Evolutionary conservation across 2,329 filamentous ascomycete genomes (phyloP).

Genomic region (Aquanectria penicillioides): DNA sequence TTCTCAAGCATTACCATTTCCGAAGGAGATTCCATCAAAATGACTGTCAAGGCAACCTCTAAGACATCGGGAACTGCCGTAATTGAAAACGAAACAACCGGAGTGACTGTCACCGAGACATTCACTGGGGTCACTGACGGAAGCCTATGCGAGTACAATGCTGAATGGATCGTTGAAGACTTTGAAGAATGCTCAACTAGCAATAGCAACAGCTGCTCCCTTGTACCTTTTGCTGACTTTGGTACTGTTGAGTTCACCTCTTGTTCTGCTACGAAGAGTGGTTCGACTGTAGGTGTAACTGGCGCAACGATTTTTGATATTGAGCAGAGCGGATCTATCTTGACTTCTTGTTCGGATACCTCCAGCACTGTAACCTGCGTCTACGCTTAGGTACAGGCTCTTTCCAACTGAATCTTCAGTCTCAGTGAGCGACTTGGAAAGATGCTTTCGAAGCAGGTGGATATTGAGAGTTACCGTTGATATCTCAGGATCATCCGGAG

Average conservation of each 20-base stretch:
- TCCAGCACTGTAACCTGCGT: neutral
- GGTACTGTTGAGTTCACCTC: slow-evolving; percentile 8
- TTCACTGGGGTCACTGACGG: slow-evolving; percentile 6
- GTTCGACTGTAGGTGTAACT: slow-evolving; percentile 5
- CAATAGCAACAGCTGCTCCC: neutral
- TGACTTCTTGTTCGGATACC: slow-evolving; percentile 8
- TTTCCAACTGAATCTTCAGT: too few relatives aligned
- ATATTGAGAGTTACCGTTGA: too few relatives aligned
- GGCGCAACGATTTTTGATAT: slow-evolving; percentile 15
- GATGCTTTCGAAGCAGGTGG: too few relatives aligned
- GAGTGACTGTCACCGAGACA: neutral
- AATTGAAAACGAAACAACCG: slow-evolving; percentile 11
- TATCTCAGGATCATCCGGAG: too few relatives aligned
- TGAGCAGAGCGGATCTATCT: slow-evolving; percentile 4
- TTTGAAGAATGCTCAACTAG: neutral
- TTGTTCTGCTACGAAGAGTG: neutral
- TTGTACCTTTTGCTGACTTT: slow-evolving; percentile 18
- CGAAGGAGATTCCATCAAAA: slow-evolving; percentile 10
- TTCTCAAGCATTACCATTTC: slow-evolving; percentile 8
- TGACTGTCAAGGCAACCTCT: slow-evolving; percentile 14
- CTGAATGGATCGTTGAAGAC: slow-evolving; percentile 18
- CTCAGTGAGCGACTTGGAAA: too few relatives aligned
- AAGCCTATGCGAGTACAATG: slow-evolving; percentile 14
- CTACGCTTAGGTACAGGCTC: neutral
- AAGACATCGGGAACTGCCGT: slow-evolving; percentile 10